Evolutionary conservation across 805 yeast species (phyloP), one percentile per base, ranked within the genome.

Genomic region (Candida pini): DNA sequence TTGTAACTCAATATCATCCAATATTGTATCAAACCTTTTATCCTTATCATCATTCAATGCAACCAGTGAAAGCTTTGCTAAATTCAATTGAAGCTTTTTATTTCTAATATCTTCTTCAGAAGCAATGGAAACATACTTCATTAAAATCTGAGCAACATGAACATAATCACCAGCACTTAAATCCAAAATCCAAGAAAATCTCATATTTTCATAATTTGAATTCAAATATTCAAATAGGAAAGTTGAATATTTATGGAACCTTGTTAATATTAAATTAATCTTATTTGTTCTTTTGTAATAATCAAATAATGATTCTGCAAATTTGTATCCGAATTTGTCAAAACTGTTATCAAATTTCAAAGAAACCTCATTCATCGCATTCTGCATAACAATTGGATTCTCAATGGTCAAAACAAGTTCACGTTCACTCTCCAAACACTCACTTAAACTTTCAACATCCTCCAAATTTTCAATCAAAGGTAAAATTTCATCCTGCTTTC

Each of bases 131-230:
- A 68, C 61, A 18, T 74, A 68, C 1, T 58, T 50, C 3, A 63
- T 47, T 20, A 87, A 59, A 1, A 67, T 63, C 10, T 53, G 47
- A 1, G 80, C 62, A 0, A 88, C 90, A 2, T 56, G 49, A 4
- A 34, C 43, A 50, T 68, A 82, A 8, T 76, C 63, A 3, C 64
- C 65, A 41, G 67, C 73, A 21, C 74, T 53, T 10, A 86, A 54
- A 37, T 80, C 71, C 36, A 74, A 69, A 15, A 87, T 78, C 96
- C 96, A 88, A 2, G 85, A 69, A 32, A 84, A 69, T 26, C 68
- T 60, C 4, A 75, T 67, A 24, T 73, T 71, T 2, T 58, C 48
- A 18, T 62, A 53, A 33, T 62, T 58, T 20, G 66, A 65, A 2
- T 54, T 45, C 39, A 88, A 70, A 49, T 77, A 88, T 41, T 58